Base-by-base conservation (phyloP, 225 moss, liverwort and hornwort genomes). In the Bryum argenteum region DNA sequence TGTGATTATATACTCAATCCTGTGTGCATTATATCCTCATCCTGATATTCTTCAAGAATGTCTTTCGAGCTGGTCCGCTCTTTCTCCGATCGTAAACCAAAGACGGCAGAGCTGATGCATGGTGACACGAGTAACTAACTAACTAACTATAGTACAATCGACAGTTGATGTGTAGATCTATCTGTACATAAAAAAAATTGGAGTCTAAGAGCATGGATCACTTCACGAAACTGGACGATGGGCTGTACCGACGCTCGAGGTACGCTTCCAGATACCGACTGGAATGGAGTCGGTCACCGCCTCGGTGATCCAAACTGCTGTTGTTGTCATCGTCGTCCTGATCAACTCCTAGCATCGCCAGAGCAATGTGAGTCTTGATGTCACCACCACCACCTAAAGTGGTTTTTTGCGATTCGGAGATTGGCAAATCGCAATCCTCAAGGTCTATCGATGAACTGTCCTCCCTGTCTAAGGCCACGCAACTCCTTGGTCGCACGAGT, bases 271-370 rank as follows among this genome's bases (percentile, higher is more conserved):
- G 79, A 33, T 79, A 72, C 71, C 51, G 66, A 23, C 71, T 73
- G 18, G 88, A 82, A 50, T 82, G 85, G 19, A 79, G 77, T 26
- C 79, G 71, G 42, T 83, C 78, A 21, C 38, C 13, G 11, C 85
- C 80, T 42, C 78, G 53, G 59, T 73, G 75, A 43, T 77, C 71
- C 67, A 71, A 26, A 45, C 76, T 81, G 69, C 41, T 74, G 22
- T 51, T 13, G 47, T 14, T 47, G 48, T 6, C 3, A 28, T 37
- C 6, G 68, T 62, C 70, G 70, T 73, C 51, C 67, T 86, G 77
- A 0, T 86, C 89, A 43, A 83, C 79, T 13, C 75, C 86, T 1
- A 79, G 71, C 83, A 89, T 79, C 5, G 86, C 89, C 7, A 89
- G 79, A 5, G 83, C 79, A 1, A 89, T 58, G 68, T 86, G 83